These are phyloP conservation scores for Sporobolus alterniflorus DNA, from an alignment of 202 grass and related monocot genomes.

Conservation along the genomic window DNA sequence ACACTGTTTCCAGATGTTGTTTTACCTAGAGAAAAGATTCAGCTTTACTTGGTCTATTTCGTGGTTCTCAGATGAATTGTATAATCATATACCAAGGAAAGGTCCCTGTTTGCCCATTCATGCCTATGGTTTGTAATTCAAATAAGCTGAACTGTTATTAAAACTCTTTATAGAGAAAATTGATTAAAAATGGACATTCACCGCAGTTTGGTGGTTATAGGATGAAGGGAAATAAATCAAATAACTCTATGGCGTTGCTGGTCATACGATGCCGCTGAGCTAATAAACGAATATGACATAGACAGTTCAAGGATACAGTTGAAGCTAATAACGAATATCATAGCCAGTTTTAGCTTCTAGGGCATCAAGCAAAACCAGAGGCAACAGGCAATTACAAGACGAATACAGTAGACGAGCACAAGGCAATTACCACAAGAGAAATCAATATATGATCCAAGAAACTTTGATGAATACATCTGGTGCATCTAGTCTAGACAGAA, in stretches of 20 bases:
- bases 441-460: slow-evolving; percentile 30
- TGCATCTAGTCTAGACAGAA: slow-evolving; percentile 8
- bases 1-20: background rate
- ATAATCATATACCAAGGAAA: background rate
- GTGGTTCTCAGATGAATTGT: background rate
- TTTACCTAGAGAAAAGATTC: slow-evolving; percentile 25
- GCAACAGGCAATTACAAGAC: background rate
- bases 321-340: background rate
- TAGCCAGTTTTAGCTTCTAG: background rate
- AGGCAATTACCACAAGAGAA: background rate
- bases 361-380: background rate
- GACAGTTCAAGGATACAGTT: background rate
- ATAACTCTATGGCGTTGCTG: background rate
- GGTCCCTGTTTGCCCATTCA: background rate
- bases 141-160: background rate
- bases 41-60: slow-evolving; percentile 7
- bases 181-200: too few relatives aligned
- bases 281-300: slow-evolving; percentile 1
- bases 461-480: slow-evolving; percentile 6
- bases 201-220: background rate
- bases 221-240: background rate
- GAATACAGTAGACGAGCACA: slow-evolving; percentile 5
- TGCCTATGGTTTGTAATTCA: background rate
- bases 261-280: background rate
- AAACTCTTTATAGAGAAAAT: too few relatives aligned